These are phyloP conservation scores for Botryotinia calthae DNA, from an alignment of 2,329 filamentous ascomycete genomes.

Conservation along the genomic window DNA sequence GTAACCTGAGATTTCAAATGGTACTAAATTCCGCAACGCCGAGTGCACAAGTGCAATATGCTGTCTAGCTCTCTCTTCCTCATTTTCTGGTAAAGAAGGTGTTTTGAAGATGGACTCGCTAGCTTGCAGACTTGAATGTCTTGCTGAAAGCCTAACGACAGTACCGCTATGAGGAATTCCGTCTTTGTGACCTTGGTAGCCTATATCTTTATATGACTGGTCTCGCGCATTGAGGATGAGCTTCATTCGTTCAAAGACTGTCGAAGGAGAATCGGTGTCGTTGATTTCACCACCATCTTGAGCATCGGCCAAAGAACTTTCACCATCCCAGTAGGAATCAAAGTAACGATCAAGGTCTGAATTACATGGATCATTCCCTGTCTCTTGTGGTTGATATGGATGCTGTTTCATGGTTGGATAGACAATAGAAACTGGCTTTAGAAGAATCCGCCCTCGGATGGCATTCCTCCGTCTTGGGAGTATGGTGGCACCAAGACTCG, in stretches of 20 bases:
- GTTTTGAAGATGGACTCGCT: neutral
- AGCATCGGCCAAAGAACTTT: neutral
- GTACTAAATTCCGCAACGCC: constrained; percentile 8
- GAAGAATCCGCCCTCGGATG: constrained; percentile 10
- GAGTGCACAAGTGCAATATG: constrained; percentile 13
- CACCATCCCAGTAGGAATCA: neutral
- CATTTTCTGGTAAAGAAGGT: neutral
- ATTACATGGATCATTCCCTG: neutral
- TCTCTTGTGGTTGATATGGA: neutral
- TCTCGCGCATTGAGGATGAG: neutral
- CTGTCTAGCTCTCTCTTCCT: neutral
- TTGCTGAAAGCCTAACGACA: constrained; percentile 4
- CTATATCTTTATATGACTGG: neutral
- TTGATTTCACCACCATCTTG: neutral
- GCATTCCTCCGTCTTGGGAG: constrained; percentile 6
- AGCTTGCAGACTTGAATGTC: constrained; percentile 10
- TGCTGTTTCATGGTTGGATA: neutral
- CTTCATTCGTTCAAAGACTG: neutral
- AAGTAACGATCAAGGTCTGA: neutral
- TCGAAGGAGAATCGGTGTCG: neutral
- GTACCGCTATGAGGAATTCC: constrained; percentile 4
- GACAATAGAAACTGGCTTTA: neutral
- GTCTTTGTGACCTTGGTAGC: neutral
- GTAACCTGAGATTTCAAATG: constrained; percentile 16
- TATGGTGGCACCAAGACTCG: constrained; percentile 8